Conservation (phyloP, 192 early-diverging fungal genomes). For the Coemansia sp. region DNA sequence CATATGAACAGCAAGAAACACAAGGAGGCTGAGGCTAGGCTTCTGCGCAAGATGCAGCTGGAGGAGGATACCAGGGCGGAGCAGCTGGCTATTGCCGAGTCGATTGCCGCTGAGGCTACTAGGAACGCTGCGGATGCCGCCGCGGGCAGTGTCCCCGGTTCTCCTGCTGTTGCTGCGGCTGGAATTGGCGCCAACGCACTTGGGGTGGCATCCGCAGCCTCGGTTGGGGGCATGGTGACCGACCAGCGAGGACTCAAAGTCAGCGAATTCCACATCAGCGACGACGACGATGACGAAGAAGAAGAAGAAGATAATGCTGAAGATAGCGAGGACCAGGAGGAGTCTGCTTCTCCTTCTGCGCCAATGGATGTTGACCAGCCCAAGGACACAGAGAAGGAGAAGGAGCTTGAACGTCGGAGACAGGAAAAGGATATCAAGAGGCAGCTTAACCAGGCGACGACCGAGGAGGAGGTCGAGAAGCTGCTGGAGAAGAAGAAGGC, state of each 20-base stretch:
- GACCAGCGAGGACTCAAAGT: conserved; percentile 35
- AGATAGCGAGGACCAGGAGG: not conserved
- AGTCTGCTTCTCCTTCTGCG: not conserved
- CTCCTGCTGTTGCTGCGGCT: not conserved
- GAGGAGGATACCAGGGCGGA: conserved; percentile 44
- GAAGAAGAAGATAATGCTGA: conserved; percentile 14
- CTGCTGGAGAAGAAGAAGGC: conserved; percentile 85
- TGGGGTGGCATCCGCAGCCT: not conserved
- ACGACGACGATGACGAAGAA: conserved; percentile 45
- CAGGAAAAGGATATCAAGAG: conserved; percentile 49
- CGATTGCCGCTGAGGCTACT: conserved; percentile 18
- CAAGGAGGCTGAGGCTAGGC: conserved; percentile 71
- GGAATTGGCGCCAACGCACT: not conserved
- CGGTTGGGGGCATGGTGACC: not conserved
- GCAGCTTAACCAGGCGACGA: conserved; percentile 50
- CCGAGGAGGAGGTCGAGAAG: conserved; percentile 65
- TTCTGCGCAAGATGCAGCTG: conserved; percentile 39
- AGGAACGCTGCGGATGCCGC: not conserved
- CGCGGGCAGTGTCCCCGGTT: not conserved
- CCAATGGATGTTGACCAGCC: conserved; percentile 18
- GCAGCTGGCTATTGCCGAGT: conserved; percentile 46
- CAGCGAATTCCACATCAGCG: conserved; percentile 46
- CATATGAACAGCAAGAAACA: conserved; percentile 96
- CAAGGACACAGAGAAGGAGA: conserved; percentile 7
- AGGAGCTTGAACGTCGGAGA: conserved; percentile 33